Evolutionary conservation across 2,329 filamentous ascomycete genomes (phyloP).

Genomic region (Colletotrichum cuscutae): DNA sequence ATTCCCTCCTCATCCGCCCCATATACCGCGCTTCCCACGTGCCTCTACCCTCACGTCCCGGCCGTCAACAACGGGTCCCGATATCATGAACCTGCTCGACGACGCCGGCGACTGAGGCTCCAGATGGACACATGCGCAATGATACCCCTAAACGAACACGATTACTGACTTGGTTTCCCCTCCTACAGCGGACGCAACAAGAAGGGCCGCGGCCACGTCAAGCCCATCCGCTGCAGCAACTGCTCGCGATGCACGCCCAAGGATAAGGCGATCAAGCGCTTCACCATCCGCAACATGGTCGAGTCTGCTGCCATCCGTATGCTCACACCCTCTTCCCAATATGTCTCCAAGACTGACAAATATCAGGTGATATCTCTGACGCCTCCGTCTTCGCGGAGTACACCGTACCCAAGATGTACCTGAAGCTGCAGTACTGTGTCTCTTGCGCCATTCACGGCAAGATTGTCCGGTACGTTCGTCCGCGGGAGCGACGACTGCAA

Average conservation of each 20-base stretch:
- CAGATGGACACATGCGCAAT: background rate
- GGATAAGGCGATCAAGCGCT: conserved; percentile 99
- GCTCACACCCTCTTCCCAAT: conserved; percentile 51
- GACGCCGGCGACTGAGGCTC: conserved; percentile 2
- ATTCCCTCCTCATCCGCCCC: conserved; percentile 20
- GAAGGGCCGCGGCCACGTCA: conserved; percentile 99
- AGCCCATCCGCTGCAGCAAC: conserved; percentile 89
- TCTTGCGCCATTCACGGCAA: conserved; percentile 99
- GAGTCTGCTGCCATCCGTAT: conserved; percentile 99
- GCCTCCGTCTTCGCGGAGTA: conserved; percentile 99
- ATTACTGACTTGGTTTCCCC: conserved; percentile 38
- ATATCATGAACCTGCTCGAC: background rate
- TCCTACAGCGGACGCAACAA: conserved; percentile 91
- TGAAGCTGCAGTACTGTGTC: conserved; percentile 99
- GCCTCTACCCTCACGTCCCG: background rate
- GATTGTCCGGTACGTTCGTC: conserved; percentile 96
- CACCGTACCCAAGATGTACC: conserved; percentile 99
- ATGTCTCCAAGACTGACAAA: conserved; percentile 21
- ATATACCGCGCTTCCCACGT: background rate
- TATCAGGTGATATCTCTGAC: conserved; percentile 98
- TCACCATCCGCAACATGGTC: conserved; percentile 99
- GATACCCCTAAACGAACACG: background rate
- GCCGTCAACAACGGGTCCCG: background rate
- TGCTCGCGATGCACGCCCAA: conserved; percentile 91
- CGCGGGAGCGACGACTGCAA: conserved; percentile 69